These are phyloP conservation scores for Cyanodermella asteris DNA, from an alignment of 2,329 filamentous ascomycete species.

Conservation along the genomic window DNA sequence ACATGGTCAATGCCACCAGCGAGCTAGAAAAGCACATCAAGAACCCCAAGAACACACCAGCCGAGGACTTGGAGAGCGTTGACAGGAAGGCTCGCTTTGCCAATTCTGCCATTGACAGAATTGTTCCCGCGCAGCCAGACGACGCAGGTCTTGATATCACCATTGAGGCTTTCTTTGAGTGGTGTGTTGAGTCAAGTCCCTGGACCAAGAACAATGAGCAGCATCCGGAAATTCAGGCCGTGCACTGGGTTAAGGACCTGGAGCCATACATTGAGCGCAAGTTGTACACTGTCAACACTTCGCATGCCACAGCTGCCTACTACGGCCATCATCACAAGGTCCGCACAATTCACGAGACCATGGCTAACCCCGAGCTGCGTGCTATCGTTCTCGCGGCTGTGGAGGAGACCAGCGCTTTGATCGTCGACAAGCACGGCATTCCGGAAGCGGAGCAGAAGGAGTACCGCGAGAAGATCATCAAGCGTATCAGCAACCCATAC, in stretches of 20 bases:
- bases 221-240: conserved; percentile 56
- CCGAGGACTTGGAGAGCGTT: conserved; percentile 45
- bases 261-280: conserved; percentile 97
- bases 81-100: conserved; percentile 64
- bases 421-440: conserved; percentile 73
- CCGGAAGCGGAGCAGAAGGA: conserved; percentile 49
- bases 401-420: conserved; percentile 66
- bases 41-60: conserved; percentile 46
- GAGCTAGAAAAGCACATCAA: conserved; percentile 67
- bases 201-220: conserved; percentile 52
- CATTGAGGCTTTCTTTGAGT: conserved; percentile 98
- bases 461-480: conserved; percentile 83
- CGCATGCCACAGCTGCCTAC: conserved; percentile 89
- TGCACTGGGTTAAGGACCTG: conserved; percentile 84
- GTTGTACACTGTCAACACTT: conserved; percentile 97
- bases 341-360: conserved; percentile 70
- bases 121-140: conserved; percentile 74
- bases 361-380: conserved; percentile 61
- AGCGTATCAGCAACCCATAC: conserved; percentile 79
- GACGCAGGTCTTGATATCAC: conserved; percentile 70
- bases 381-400: conserved; percentile 59
- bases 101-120: conserved; percentile 96
- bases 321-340: conserved; percentile 76
- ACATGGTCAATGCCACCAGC: conserved; percentile 85
- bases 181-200: conserved; percentile 79